A percentile compares a stretch with the other conserved stretches of the same genome.
These are phyloP conservation scores for Aspergillus bombycis DNA, from an alignment of 2,329 filamentous ascomycete genomes.

Conservation along the genomic window DNA sequence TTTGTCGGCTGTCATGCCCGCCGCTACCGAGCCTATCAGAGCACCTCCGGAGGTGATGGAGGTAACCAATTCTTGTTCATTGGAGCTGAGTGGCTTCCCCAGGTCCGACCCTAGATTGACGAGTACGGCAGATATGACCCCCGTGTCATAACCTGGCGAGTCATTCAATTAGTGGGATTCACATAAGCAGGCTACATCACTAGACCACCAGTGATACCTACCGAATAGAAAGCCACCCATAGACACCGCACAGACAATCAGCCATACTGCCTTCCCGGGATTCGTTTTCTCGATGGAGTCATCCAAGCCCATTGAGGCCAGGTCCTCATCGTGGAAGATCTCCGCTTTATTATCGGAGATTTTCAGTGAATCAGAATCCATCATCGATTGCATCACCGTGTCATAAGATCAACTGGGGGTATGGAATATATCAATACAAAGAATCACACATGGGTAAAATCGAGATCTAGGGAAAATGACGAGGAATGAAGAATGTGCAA, in stretches of 20 bases:
- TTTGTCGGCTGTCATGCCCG: constrained; percentile 41
- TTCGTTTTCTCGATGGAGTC: constrained; percentile 21
- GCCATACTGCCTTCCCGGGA: constrained; percentile 17
- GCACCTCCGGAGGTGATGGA: constrained; percentile 55
- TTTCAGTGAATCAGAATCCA: constrained; percentile 3
- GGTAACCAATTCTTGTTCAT: constrained; percentile 56
- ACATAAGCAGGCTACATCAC: background rate
- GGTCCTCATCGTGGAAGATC: constrained; percentile 7
- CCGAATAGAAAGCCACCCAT: constrained; percentile 25
- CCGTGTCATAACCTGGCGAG: constrained; percentile 50
- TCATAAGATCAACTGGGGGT: background rate
- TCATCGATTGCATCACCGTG: background rate
- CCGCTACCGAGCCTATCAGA: constrained; percentile 48
- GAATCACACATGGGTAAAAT: background rate
- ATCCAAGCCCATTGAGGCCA: constrained; percentile 2
- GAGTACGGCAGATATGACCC: constrained; percentile 50
- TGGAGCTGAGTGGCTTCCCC: constrained; percentile 40
- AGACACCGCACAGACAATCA: constrained; percentile 21
- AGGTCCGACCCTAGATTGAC: constrained; percentile 41
- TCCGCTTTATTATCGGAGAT: constrained; percentile 1
- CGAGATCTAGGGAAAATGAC: background rate
- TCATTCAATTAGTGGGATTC: background rate
- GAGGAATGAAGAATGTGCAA: background rate
- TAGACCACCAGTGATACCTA: constrained; percentile 2
- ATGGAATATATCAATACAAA: background rate